Evolutionary conservation across 176 grass and related monocot genomes (phyloP), one percentile per base, ranked within the genome.

Genomic region (Luzula sylvatica): DNA sequence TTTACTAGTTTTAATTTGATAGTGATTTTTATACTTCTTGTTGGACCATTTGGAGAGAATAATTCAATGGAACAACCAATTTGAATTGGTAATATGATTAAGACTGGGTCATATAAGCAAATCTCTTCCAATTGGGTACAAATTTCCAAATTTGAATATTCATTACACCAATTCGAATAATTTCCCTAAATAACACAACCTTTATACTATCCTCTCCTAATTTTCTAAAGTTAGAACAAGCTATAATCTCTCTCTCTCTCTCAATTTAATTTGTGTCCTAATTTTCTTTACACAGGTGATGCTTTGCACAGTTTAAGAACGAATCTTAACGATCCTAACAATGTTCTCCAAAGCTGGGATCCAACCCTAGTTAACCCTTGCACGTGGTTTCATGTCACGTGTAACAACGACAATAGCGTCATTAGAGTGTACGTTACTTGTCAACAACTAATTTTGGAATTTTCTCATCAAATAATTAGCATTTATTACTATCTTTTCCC

Each of bases 341-440:
- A 95, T 78, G 88, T 95, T 47, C 76, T 95, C 28, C 88, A 95
- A 74, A 95, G 88, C 68, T 95, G 88, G 88, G 88, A 95, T 63
- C 79, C 83, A 26, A 95, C 88, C 55, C 59, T 95, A 56, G 88
- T 95, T 45, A 95, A 95, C 67, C 88, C 88, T 0, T 95, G 88
- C 66, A 87, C 88, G 65, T 95, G 88, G 83, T 95, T 95, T 72
- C 88, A 87, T 66, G 88, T 95, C 35, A 95, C 88, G 28, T 94
- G 88, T 62, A 94, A 94, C 13, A 94, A 83, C n/a, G 88, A 94
- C 63, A 94, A 94, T 71, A 94, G 83, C 48, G 88, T 94, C 66
- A 94, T 94, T 59, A 83, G 88, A 87, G 88, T 94, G 88, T 94
- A 87, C n/a, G n/a, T n/a, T n/a, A n/a, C n/a, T n/a, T n/a, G n/a